Base-by-base conservation (phyloP, 305 asterid genomes). In the Andrographis paniculata region DNA sequence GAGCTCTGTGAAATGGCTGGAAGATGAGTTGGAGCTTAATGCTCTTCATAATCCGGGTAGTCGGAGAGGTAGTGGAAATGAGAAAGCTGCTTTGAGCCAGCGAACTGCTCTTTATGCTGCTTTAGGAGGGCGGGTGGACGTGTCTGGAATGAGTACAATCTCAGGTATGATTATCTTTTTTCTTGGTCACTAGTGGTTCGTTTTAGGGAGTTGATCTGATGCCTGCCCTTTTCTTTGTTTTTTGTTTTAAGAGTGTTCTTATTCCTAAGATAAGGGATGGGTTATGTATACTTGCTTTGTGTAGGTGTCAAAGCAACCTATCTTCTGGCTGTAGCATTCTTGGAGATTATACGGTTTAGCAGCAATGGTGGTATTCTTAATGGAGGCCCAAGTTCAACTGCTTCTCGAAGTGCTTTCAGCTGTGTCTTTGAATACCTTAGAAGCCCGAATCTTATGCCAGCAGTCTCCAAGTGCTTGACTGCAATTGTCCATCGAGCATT, bases 1-100 rank as follows among this genome's bases (percentile, higher is more conserved):
- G 63, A 93, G 99, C 79, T 84, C 99, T 50, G 99, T 92, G 63
- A 87, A 92, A 64, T 92, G 99, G 99, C 99, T 92, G 67, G 99
- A 92, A 73, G 99, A 92, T 79, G 99, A 93, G 81, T 74, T 93
- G 82, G 99, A 93, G 78, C 95, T 93, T 53, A 93, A 87, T 64
- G 95, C 97, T 55, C 96, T 93, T 68, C 99, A 93, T 66, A 87
- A 83, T 73, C 99, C 99, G 40, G 94, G 94, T 65, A 93, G 97
- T 63, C 78, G 84, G 61, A 78, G 86, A 45, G 99, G 95, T 19
- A 84, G 74, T 60, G 95, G 97, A 64, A 92, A 87, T 64, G 99
- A 92, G 70, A 92, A 92, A 76, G 94, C 91, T 71, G 99, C 95
- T 62, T 78, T 72, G 60, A 78, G 62, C 73, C 97, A 87, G 75